Conservation (phyloP, 139 green algal genomes). For the Volvox reticuliferus region DNA sequence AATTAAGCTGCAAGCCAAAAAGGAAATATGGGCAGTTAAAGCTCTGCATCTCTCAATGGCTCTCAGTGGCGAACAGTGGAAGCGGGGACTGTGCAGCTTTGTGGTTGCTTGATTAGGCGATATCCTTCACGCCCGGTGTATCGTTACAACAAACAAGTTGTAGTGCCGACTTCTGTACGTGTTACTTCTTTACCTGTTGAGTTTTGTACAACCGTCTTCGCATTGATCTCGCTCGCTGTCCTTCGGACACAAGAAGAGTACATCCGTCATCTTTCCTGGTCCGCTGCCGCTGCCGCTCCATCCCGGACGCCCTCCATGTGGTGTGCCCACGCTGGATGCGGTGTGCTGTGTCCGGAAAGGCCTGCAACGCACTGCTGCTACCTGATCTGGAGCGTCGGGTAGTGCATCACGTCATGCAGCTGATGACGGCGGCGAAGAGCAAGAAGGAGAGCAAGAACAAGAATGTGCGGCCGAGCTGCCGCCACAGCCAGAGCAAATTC, state of each 20-base stretch:
- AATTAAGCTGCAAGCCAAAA: too few species aligned
- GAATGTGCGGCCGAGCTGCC: too few species aligned
- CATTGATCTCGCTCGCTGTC: background rate
- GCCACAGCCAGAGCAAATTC: background rate
- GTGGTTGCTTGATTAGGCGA: too few species aligned
- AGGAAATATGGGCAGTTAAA: too few species aligned
- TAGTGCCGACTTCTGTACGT: background rate
- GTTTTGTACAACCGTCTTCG: background rate
- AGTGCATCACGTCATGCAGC: background rate
- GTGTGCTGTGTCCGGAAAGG: background rate
- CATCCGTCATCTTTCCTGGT: background rate
- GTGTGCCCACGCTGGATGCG: background rate
- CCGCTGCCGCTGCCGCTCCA: background rate
- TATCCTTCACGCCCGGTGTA: too few species aligned
- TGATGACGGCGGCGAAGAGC: too few species aligned
- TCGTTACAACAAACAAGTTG: too few species aligned
- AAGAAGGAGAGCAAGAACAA: too few species aligned
- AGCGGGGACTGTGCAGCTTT: too few species aligned
- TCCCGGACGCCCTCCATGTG: background rate
- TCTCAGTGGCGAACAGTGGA: too few species aligned
- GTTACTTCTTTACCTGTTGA: background rate
- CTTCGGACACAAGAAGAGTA: background rate
- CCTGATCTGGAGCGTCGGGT: background rate
- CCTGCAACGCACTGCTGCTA: conserved; percentile 31
- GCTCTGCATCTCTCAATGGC: too few species aligned